Percentiles rank a stretch among this genome's conserved stretches.
Conservation (phyloP, 805 yeast genomes). For the Zygosaccharomyces pseudorouxii region DNA sequence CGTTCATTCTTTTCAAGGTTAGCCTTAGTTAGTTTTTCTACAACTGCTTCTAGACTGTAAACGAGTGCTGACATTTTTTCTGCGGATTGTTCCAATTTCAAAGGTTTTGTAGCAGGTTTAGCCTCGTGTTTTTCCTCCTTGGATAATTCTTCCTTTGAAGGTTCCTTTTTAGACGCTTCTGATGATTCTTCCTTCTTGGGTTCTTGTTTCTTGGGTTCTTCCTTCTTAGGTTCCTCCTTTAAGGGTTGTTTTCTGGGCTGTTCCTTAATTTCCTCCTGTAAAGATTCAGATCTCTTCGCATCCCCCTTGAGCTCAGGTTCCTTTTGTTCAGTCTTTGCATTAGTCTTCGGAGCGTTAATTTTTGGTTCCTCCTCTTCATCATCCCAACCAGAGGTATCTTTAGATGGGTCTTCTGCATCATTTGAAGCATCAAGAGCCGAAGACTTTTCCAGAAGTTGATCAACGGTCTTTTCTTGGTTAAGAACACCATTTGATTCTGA, state of each 20-base stretch:
- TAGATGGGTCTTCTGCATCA: conserved; percentile 35
- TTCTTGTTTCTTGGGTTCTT: conserved; percentile 9
- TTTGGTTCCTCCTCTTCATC: conserved; percentile 30
- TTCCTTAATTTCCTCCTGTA: no score
- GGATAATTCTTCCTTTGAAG: conserved; percentile 4
- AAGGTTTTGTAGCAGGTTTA: conserved; percentile 31
- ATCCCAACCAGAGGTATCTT: conserved; percentile 33
- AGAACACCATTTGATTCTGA: conserved; percentile 5
- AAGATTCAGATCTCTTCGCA: neutral
- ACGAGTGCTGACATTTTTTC: conserved; percentile 62
- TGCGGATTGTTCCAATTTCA: conserved; percentile 67
- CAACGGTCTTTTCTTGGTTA: conserved; percentile 28
- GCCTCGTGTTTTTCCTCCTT: conserved; percentile 7
- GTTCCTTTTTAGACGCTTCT: conserved; percentile 15
- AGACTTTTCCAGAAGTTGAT: conserved; percentile 29
- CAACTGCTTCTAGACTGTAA: conserved; percentile 50
- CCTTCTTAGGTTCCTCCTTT: conserved; percentile 26
- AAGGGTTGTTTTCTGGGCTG: neutral
- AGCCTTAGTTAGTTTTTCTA: conserved; percentile 46
- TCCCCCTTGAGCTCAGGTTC: conserved; percentile 4
- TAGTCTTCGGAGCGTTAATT: conserved; percentile 2
- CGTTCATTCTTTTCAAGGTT: conserved; percentile 64
- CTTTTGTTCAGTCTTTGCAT: conserved; percentile 1
- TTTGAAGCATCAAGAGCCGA: conserved; percentile 29
- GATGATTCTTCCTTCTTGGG: conserved; percentile 9